Evolutionary conservation across 768 basidiomycete genomes (phyloP), one percentile per base, ranked within the genome.

Genomic region (Leucogyrophana mollusca): DNA sequence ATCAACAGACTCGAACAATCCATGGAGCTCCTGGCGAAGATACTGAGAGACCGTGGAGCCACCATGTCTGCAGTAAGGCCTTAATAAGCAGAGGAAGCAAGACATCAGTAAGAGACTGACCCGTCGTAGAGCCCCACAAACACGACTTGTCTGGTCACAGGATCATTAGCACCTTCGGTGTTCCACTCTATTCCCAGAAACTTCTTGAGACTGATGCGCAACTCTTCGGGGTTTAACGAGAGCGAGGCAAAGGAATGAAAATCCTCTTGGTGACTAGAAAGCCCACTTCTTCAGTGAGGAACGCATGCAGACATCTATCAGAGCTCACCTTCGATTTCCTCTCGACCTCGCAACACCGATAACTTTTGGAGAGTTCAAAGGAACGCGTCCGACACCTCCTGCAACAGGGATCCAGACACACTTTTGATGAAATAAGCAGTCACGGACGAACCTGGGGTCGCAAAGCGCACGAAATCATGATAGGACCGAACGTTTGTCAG

Each of bases 71-170:
- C n/a, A 22, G n/a, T n/a, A 20, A 45, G n/a, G 24, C 13, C 35
- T 33, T 38, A 51, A 47, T 49, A 46, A 18, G 22, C 6, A 21
- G 13, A 5, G 9, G 41, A 8, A n/a, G 17, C 18, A 32, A 34
- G 40, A 13, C 36, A 22, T 47, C 38, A 7, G 40, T 23, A 35
- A n/a, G 25, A 23, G 42, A 62, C 77, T 30, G 46, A 90, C 90
- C 94, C 94, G 48, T 96, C 94, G 62, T 93, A 96, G 46, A 96
- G 85, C 23, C 93, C 94, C 30, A 92, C 80, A 55, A 90, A 93
- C 4, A 91, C 76, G 6, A 84, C 87, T 64, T 96, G 91, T 22
- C 80, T 69, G 1, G 88, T 76, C 17, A 90, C 69, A 5, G 74
- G 68, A 25, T 82, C 73, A 2, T 73, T 74, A 8, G 79, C 69